These are phyloP conservation scores for Glebionis coronaria DNA, from an alignment of 129 eudicot genomes.

Conservation along the genomic window DNA sequence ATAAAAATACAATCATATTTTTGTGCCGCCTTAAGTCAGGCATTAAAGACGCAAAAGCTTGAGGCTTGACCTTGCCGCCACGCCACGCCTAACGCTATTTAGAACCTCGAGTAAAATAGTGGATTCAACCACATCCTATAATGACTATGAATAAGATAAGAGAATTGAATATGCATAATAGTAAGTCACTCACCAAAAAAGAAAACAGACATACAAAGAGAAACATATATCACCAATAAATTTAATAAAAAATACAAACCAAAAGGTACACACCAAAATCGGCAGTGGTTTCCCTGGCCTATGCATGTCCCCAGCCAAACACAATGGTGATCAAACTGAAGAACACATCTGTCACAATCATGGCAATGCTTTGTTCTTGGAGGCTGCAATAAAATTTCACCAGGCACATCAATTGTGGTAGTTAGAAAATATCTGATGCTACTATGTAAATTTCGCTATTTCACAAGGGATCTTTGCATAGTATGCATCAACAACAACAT, in stretches of 20 bases:
- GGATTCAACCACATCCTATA: background rate
- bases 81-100: too few species aligned
- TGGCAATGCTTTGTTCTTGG: slow-evolving; percentile 98
- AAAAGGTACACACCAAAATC: slow-evolving; percentile 64
- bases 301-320: slow-evolving; percentile 98
- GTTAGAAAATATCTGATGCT: background rate
- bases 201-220: slow-evolving; percentile 3
- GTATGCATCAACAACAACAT: background rate
- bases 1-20: too few species aligned
- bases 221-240: background rate
- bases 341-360: slow-evolving; percentile 98
- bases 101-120: background rate
- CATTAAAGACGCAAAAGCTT: too few species aligned
- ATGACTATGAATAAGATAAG: too few species aligned
- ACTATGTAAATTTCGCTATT: background rate
- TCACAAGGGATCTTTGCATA: background rate
- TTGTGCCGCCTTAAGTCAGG: too few species aligned
- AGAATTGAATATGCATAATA: too few species aligned
- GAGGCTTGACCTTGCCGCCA: too few species aligned
- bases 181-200: too few species aligned
- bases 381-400: slow-evolving; percentile 57
- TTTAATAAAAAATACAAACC: background rate
- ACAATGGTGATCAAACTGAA: slow-evolving; percentile 99
- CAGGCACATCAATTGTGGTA: background rate
- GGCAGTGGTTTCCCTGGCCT: slow-evolving; percentile 90